These are phyloP conservation scores for Tritrichomonas musculus DNA, from an alignment of 208 protist genomes.

Conservation along the genomic window DNA sequence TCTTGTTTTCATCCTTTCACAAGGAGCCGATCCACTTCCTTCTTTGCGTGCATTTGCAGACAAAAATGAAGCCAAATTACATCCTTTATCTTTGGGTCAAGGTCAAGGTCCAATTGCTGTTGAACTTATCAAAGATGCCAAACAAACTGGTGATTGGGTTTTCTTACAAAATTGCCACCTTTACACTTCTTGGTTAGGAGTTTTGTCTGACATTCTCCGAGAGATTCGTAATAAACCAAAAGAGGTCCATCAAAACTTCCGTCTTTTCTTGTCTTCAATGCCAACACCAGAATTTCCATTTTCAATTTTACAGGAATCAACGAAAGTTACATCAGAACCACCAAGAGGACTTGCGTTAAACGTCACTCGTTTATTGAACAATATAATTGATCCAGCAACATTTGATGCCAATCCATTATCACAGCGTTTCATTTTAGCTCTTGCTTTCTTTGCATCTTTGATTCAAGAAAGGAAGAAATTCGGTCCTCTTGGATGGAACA, in stretches of 20 bases:
- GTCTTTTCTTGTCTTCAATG: conserved; percentile 95
- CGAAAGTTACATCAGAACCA: conserved; percentile 94
- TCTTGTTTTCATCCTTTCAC: conserved; percentile 77
- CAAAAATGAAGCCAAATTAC: neutral
- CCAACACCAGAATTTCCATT: conserved; percentile 83
- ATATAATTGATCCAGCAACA: conserved; percentile 56
- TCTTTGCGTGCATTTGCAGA: neutral
- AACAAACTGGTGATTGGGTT: conserved; percentile 68
- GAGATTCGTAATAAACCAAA: conserved; percentile 48
- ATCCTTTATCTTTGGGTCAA: conserved; percentile 2
- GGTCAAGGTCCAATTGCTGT: conserved; percentile 21
- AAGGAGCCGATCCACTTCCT: conserved; percentile 25
- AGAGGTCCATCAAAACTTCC: conserved; percentile 71
- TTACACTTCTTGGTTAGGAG: conserved; percentile 68
- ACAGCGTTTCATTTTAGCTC: conserved; percentile 77
- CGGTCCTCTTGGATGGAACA: conserved; percentile 89
- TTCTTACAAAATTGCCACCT: conserved; percentile 93
- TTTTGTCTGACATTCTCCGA: conserved; percentile 71
- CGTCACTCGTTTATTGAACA: conserved; percentile 78
- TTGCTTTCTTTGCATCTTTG: conserved; percentile 93
- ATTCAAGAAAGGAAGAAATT: conserved; percentile 69
- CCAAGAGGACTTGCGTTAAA: conserved; percentile 75
- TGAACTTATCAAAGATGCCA: conserved; percentile 74
- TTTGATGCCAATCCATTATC: conserved; percentile 41
- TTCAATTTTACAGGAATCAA: conserved; percentile 85